Conservation (phyloP, 1,284 basidiomycete genomes). For the Cryptococcus maquisensis region DNA sequence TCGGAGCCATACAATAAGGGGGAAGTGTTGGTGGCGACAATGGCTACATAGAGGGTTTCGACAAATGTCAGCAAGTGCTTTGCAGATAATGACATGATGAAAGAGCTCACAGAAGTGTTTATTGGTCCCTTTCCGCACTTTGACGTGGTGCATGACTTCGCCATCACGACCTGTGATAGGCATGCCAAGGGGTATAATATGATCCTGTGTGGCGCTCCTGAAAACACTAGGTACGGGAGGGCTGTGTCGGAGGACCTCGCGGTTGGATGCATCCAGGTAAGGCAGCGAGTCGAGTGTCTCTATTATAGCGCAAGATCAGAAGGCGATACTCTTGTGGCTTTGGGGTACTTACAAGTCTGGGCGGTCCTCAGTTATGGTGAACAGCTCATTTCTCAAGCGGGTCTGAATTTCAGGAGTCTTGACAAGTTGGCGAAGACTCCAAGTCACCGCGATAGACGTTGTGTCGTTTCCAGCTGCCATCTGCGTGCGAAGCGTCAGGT, state of each 20-base stretch:
- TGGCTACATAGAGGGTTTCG: conserved; percentile 23
- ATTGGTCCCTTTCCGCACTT: conserved; percentile 48
- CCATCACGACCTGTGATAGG: conserved; percentile 48
- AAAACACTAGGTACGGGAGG: conserved; percentile 63
- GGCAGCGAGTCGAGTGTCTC: conserved; percentile 51
- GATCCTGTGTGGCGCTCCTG: conserved; percentile 57
- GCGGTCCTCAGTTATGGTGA: conserved; percentile 45
- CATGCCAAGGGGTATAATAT: conserved; percentile 57
- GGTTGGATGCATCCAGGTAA: conserved; percentile 61
- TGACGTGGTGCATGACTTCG: conserved; percentile 34
- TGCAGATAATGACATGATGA: neutral
- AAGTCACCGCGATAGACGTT: conserved; percentile 63
- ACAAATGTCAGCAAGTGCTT: neutral
- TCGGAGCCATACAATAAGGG: conserved; percentile 64
- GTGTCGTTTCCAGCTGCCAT: conserved; percentile 66
- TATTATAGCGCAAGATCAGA: conserved; percentile 14
- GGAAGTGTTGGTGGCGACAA: conserved; percentile 59
- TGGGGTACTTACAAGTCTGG: conserved; percentile 22
- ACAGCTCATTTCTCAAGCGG: conserved; percentile 57
- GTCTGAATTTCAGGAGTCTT: conserved; percentile 55
- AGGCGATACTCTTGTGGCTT: neutral
- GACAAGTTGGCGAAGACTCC: conserved; percentile 65
- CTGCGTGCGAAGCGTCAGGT: conserved; percentile 14
- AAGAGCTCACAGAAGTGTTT: conserved; percentile 45
- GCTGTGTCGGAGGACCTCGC: conserved; percentile 63